A percentile compares a stretch with the other conserved stretches of the same genome.
Evolutionary conservation across 176 grass and related monocot species (phyloP).

Genomic region (Cocos nucifera): DNA sequence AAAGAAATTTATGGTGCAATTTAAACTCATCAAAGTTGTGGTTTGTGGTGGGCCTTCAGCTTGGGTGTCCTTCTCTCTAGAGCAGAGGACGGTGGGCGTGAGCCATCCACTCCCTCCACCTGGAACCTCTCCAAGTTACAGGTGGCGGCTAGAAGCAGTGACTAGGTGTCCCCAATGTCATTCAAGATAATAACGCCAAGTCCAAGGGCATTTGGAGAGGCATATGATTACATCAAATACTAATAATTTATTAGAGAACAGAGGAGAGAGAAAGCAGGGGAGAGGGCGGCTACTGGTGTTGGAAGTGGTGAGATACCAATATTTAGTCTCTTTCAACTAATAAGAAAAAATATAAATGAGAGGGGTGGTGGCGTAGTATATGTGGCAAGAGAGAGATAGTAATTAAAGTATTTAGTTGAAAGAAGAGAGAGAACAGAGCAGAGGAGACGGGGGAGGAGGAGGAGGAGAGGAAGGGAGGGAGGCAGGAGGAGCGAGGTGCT

Average conservation of each 20-base stretch:
- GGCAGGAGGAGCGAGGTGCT: constrained; percentile 5
- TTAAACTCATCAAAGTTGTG: too few species aligned
- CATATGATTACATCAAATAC: too few species aligned
- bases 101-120: too few species aligned
- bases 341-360: constrained; percentile 6
- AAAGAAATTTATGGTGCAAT: too few species aligned
- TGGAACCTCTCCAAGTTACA: too few species aligned
- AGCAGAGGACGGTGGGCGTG: too few species aligned
- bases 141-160: too few species aligned
- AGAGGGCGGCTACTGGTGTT: not conserved
- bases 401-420: not conserved
- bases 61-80: too few species aligned
- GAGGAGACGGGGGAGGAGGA: not conserved
- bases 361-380: not conserved
- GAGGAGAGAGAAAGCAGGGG: not conserved
- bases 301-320: constrained; percentile 1
- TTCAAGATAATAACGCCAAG: too few species aligned
- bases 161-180: too few species aligned
- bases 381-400: not conserved
- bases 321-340: not conserved
- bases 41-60: too few species aligned
- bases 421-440: not conserved
- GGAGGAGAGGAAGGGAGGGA: not conserved
- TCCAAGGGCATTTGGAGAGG: too few species aligned
- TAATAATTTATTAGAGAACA: constrained; percentile 4